These are phyloP conservation scores for Phanerochaete carnosa DNA, from an alignment of 768 basidiomycete genomes.

Conservation along the genomic window DNA sequence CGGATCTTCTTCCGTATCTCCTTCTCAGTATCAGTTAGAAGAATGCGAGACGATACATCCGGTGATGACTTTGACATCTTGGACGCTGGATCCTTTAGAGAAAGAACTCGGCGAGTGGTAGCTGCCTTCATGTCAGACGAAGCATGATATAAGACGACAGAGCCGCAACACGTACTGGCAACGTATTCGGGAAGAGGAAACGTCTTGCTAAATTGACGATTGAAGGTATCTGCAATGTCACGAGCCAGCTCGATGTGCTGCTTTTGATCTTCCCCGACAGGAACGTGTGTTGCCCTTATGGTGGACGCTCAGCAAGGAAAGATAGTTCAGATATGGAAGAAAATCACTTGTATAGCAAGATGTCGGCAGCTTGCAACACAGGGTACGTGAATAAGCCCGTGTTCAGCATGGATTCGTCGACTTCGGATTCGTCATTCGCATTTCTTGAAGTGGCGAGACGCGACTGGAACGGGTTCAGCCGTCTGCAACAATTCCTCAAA, in stretches of 20 bases:
- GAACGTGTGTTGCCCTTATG: constrained; percentile 82
- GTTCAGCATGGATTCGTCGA: constrained; percentile 80
- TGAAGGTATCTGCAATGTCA: constrained; percentile 82
- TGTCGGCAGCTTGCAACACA: constrained; percentile 90
- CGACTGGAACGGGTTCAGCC: constrained; percentile 41
- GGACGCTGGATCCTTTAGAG: constrained; percentile 75
- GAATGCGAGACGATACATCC: constrained; percentile 74
- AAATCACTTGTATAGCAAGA: constrained; percentile 76
- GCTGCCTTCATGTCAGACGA: constrained; percentile 40
- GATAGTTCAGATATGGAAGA: background rate
- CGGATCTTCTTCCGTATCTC: constrained; percentile 71
- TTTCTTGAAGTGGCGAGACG: constrained; percentile 74
- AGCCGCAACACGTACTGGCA: constrained; percentile 54
- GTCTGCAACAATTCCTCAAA: background rate
- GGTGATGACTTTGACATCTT: constrained; percentile 98
- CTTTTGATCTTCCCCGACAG: constrained; percentile 94
- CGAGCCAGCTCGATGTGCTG: constrained; percentile 91
- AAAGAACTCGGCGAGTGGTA: constrained; percentile 76
- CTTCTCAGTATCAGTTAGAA: constrained; percentile 69
- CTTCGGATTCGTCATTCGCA: constrained; percentile 67
- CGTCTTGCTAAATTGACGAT: constrained; percentile 58
- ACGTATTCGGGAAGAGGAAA: constrained; percentile 75
- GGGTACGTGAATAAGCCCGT: constrained; percentile 91
- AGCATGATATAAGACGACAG: too few species aligned
- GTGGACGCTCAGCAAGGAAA: background rate